Base-by-base conservation (phyloP, 371 early-diverging fungal species). In the Circinella minor region DNA sequence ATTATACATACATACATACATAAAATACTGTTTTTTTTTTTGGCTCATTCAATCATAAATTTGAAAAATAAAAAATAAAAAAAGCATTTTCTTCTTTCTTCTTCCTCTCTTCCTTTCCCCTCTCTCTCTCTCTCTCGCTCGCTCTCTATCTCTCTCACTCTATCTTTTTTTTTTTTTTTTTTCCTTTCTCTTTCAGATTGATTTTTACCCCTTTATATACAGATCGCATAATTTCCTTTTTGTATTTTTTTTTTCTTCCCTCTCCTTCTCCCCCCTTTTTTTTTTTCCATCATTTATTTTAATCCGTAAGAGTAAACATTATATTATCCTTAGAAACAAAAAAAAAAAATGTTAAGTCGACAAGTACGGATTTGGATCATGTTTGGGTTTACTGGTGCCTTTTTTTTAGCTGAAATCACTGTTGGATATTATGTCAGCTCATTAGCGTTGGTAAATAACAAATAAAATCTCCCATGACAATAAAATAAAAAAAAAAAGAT, bases 351-450 rank as follows among this genome's bases (percentile, higher is more conserved):
- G 27, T 60, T 73, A 39, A 59, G 63, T 57, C 61, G 74, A 63
- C 67, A 71, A 65, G 57, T 20, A 17, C 73, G 83, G 36, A 85
- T 93, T 10, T 78, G 73, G 60, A 75, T 90, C 27, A 89, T 95
- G 81, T 82, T 92, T 11, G 67, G 66, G 7, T 81, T 95, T 55
- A 93, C 91, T 70, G 73, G 79, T 38, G 67, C 80, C 17, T 88
- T 95, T 77, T 95, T 96, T 67, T 60, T 95, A 13, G 80, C 88
- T 14, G 97, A 97, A 75, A 83, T 96, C 20, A 75, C 93, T 5
- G 84, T 92, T 65, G 97, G 96, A 1, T 91, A 93, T 69, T 76
- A 83, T 66, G 89, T 91, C 0, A 81, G 86, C 43, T 95, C 95
- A n/a, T 78, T 97, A 36, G 93, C 96, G 10, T 86, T 97, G 78